Conservation (phyloP, 257 asterid species). For the Gardenia jasminoides region DNA sequence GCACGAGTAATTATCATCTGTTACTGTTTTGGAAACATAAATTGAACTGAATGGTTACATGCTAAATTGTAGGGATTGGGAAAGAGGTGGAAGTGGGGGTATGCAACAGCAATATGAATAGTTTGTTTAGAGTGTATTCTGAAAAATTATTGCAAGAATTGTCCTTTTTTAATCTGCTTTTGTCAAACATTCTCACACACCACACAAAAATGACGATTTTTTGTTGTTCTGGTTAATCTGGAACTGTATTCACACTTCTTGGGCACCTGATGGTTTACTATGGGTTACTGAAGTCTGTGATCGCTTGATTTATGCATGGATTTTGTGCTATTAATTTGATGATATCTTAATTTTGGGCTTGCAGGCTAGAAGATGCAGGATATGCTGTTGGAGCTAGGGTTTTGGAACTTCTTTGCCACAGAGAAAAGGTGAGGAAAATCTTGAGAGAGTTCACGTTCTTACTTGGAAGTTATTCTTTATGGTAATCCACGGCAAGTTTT, state of each 20-base stretch:
- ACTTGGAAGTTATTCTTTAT: neutral
- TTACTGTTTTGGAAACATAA: neutral
- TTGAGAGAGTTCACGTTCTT: neutral
- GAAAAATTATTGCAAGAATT: neutral
- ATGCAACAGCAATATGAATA: neutral
- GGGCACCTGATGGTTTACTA: neutral
- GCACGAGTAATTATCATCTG: neutral
- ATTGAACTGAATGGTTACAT: neutral
- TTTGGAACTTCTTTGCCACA: conserved; percentile 78
- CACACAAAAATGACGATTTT: neutral
- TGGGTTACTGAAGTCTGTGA: neutral
- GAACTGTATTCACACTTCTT: neutral
- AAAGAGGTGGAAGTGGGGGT: too few species aligned
- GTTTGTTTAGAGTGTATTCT: neutral
- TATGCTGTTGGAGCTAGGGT: conserved; percentile 78
- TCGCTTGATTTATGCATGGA: neutral
- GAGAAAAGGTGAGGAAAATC: conserved; percentile 62
- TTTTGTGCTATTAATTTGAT: neutral
- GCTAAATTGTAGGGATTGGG: neutral
- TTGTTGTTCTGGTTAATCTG: neutral
- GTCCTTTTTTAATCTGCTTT: neutral
- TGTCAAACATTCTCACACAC: neutral
- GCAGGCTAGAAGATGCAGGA: conserved; percentile 86
- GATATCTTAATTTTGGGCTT: conserved; percentile 3
- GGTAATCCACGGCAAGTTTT: neutral